Conservation (phyloP, 1,284 basidiomycete species). For the Ustilago loliicola region DNA sequence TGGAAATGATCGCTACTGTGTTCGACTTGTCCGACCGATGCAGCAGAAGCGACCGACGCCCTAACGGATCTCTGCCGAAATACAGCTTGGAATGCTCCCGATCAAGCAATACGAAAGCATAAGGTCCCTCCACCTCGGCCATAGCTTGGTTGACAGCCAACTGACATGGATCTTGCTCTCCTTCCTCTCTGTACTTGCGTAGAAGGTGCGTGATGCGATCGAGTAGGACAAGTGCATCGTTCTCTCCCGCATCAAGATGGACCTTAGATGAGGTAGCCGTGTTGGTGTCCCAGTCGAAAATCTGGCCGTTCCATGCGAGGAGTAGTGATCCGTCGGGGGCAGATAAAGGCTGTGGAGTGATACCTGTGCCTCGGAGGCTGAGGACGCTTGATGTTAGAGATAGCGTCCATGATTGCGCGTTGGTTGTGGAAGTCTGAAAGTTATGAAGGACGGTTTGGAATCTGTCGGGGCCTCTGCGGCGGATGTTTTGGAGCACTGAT, state of each 20-base stretch:
- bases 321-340: slow-evolving; percentile 24
- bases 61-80: slow-evolving; percentile 89
- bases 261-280: slow-evolving; percentile 16
- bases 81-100: slow-evolving; percentile 73
- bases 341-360: slow-evolving; percentile 55
- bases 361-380: slow-evolving; percentile 55
- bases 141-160: slow-evolving; percentile 20
- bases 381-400: slow-evolving; percentile 55
- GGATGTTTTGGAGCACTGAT: slow-evolving; percentile 31
- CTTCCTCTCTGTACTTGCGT: not conserved
- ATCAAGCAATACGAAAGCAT: slow-evolving; percentile 64
- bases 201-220: slow-evolving; percentile 31
- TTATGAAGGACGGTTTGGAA: slow-evolving; percentile 12
- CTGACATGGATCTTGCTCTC: not conserved
- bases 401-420: slow-evolving; percentile 14
- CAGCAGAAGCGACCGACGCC: slow-evolving; percentile 86
- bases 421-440: slow-evolving; percentile 7
- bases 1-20: slow-evolving; percentile 77
- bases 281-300: slow-evolving; percentile 50
- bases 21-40: slow-evolving; percentile 73
- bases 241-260: slow-evolving; percentile 33
- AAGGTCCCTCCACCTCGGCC: slow-evolving; percentile 61
- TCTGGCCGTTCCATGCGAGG: slow-evolving; percentile 67
- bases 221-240: slow-evolving; percentile 56
- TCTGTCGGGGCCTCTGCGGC: slow-evolving; percentile 29